phyloP scores from a whole-genome alignment of 2,329 filamentous ascomycete species.

The Verticillium nubilum region DNA sequence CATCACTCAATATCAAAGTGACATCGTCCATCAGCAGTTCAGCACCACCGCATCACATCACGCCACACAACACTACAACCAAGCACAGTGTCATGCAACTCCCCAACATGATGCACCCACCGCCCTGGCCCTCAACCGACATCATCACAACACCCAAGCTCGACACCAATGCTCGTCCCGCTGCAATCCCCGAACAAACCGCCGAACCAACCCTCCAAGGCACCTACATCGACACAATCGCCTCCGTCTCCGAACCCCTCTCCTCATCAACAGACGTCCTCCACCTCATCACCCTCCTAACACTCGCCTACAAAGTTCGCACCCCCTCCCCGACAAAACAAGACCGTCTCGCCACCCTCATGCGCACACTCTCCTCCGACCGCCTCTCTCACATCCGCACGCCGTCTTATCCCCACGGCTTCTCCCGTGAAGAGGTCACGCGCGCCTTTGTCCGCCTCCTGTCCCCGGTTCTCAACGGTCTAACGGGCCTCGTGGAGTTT shows the following conservation, averaged over 20 bases:
- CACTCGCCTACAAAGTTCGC: constrained; percentile 24
- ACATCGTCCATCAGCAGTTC: too few relatives aligned
- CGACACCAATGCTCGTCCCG: not conserved
- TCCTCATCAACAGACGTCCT: constrained; percentile 22
- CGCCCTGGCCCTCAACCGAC: too few relatives aligned
- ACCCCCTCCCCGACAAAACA: constrained; percentile 18
- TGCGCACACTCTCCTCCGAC: constrained; percentile 18
- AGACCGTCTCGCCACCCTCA: constrained; percentile 25
- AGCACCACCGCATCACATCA: too few relatives aligned
- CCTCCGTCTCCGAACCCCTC: constrained; percentile 22
- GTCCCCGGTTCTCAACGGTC: constrained; percentile 26
- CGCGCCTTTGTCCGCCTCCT: constrained; percentile 24
- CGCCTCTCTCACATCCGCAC: constrained; percentile 9
- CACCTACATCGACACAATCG: constrained; percentile 21
- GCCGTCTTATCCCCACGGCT: constrained; percentile 5
- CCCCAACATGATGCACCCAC: too few relatives aligned
- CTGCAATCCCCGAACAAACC: not conserved
- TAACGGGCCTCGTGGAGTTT: constrained; percentile 26
- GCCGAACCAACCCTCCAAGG: not conserved
- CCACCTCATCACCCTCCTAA: constrained; percentile 26
- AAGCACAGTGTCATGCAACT: too few relatives aligned
- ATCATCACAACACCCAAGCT: not conserved
- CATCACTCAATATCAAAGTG: too few relatives aligned
- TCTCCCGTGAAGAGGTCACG: constrained; percentile 19
- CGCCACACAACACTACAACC: too few relatives aligned